Percentiles rank a stretch among this genome's conserved stretches.
Evolutionary conservation across 148 eudicot genomes (phyloP).

Genomic region (Silene uniflora): DNA sequence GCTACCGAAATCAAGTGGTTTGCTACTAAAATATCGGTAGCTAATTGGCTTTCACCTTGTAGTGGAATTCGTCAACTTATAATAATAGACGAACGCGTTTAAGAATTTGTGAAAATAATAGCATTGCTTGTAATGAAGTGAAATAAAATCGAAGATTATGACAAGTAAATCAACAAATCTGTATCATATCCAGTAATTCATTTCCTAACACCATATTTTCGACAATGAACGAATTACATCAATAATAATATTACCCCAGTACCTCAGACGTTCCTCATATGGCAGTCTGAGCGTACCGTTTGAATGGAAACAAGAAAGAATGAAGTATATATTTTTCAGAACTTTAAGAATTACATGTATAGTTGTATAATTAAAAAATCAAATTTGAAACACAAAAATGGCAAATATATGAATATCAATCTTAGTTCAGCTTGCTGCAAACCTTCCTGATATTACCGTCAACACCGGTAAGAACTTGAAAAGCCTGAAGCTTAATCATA

Average conservation of each 20-base stretch:
- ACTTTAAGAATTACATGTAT: no score
- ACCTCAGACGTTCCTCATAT: background rate
- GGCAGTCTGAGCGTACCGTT: no score
- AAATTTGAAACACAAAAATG: no score
- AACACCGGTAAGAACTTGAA: conserved; percentile 24
- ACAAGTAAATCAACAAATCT: background rate
- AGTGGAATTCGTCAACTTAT: no score
- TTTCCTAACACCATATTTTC: background rate
- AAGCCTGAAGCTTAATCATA: conserved; percentile 27
- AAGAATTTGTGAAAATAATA: background rate
- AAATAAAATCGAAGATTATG: background rate
- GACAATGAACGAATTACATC: background rate
- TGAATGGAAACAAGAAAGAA: no score
- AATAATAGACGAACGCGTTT: no score
- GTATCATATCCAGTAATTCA: background rate
- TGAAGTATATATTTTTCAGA: no score
- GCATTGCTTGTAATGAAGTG: no score
- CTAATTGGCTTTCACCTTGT: no score
- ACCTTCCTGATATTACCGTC: conserved; percentile 23
- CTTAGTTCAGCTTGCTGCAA: conserved; percentile 16
- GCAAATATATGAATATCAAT: background rate
- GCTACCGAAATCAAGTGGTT: no score
- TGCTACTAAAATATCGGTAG: no score
- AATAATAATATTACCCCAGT: background rate
- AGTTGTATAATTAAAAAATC: no score